Conservation (phyloP, 768 basidiomycete species). For the Suillus decipiens region DNA sequence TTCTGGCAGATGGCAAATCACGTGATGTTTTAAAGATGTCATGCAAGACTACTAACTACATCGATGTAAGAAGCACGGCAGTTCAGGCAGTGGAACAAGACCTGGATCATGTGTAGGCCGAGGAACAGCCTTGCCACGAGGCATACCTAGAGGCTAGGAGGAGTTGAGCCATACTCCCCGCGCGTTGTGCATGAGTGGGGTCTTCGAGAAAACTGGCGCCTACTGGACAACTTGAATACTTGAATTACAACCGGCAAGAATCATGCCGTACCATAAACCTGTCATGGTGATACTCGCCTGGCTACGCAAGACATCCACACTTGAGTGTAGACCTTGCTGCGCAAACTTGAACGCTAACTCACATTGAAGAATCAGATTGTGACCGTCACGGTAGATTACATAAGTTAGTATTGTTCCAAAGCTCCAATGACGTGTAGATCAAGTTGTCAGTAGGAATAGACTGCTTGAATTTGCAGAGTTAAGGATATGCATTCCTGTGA, state of each 20-base stretch:
- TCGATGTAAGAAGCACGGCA: no score
- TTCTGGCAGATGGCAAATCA: no score
- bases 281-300: not conserved
- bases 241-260: not conserved
- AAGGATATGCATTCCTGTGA: not conserved
- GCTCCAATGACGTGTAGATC: not conserved
- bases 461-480: not conserved
- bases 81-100: constrained; percentile 21
- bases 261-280: not conserved
- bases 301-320: not conserved
- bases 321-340: not conserved
- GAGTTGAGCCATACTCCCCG: constrained; percentile 11
- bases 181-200: not conserved
- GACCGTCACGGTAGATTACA: no score
- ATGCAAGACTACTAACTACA: no score
- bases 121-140: constrained; percentile 27
- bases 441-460: not conserved
- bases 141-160: constrained; percentile 30
- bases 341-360: not conserved
- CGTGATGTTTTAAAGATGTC: no score
- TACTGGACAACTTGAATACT: not conserved
- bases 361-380: not conserved
- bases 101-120: constrained; percentile 28
- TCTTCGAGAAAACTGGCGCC: not conserved
- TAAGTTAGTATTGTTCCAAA: not conserved